These are phyloP conservation scores for Lactifluus pinguis DNA, from an alignment of 768 basidiomycete species.

Conservation along the genomic window DNA sequence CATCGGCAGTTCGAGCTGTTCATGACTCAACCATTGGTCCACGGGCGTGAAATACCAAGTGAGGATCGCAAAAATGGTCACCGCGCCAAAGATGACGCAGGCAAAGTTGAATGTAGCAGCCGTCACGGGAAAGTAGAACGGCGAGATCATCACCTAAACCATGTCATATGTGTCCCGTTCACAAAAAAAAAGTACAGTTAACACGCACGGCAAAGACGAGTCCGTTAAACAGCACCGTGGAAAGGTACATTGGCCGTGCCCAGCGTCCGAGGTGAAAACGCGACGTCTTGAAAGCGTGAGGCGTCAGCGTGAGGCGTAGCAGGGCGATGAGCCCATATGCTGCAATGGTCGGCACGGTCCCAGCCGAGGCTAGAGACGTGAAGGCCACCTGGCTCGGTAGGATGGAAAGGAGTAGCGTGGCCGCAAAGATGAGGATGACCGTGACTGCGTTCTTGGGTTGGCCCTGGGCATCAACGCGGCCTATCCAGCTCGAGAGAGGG, in stretches of 20 bases:
- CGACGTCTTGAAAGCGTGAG: slow-evolving; percentile 60
- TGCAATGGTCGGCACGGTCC: slow-evolving; percentile 78
- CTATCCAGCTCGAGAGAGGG: slow-evolving; percentile 77
- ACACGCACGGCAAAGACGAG: slow-evolving; percentile 60
- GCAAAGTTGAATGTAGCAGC: slow-evolving; percentile 78
- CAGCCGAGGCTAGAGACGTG: slow-evolving; percentile 82
- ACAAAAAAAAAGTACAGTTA: too few species aligned
- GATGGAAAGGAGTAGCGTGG: slow-evolving; percentile 73
- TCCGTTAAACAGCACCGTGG: slow-evolving; percentile 61
- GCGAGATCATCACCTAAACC: slow-evolving; percentile 67
- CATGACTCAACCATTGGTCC: slow-evolving; percentile 69
- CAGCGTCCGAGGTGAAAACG: slow-evolving; percentile 64
- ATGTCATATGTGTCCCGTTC: too few species aligned
- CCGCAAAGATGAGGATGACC: slow-evolving; percentile 75
- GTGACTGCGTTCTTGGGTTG: slow-evolving; percentile 83
- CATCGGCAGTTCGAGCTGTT: slow-evolving; percentile 48
- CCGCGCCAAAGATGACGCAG: slow-evolving; percentile 65
- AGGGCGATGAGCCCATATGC: slow-evolving; percentile 79
- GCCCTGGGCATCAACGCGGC: slow-evolving; percentile 55
- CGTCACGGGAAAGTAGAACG: slow-evolving; percentile 79
- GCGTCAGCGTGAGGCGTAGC: slow-evolving; percentile 71
- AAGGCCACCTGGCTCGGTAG: slow-evolving; percentile 87
- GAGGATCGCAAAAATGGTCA: slow-evolving; percentile 68
- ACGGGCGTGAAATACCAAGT: slow-evolving; percentile 76
- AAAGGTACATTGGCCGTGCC: slow-evolving; percentile 58